Conservation (phyloP, 768 basidiomycete species). For the Russula earlei region DNA sequence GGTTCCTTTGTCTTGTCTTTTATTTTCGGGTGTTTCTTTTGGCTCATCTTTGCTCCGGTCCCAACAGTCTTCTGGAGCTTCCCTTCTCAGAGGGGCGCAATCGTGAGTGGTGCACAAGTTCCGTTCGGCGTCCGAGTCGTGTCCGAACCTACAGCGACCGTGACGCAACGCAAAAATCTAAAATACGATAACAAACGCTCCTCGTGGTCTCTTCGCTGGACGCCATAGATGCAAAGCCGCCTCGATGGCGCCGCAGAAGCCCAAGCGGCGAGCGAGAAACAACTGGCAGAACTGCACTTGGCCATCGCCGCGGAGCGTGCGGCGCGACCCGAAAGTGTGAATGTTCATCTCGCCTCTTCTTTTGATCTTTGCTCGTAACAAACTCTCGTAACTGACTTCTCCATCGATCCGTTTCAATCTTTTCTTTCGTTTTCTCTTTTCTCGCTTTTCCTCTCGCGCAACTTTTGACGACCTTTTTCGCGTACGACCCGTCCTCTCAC, state of each 20-base stretch:
- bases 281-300: slow-evolving; percentile 40
- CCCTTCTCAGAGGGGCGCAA: slow-evolving; percentile 76
- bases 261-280: slow-evolving; percentile 33
- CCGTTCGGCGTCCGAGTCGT: too few relatives aligned
- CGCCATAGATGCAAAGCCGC: slow-evolving; percentile 45
- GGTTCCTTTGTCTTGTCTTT: too few relatives aligned
- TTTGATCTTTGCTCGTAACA: background rate
- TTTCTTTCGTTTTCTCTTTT: background rate
- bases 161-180: too few relatives aligned
- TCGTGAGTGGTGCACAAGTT: slow-evolving; percentile 45
- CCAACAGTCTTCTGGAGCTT: slow-evolving; percentile 88
- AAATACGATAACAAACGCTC: too few relatives aligned
- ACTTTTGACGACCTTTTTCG: too few relatives aligned
- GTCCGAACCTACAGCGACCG: too few relatives aligned
- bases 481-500: too few relatives aligned
- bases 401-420: too few relatives aligned
- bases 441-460: too few relatives aligned
- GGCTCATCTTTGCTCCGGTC: slow-evolving; percentile 20
- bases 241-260: slow-evolving; percentile 42
- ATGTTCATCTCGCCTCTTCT: slow-evolving; percentile 6
- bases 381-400: too few relatives aligned
- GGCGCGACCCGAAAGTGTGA: slow-evolving; percentile 49
- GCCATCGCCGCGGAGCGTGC: slow-evolving; percentile 43
- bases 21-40: background rate
- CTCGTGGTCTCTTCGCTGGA: too few relatives aligned